phyloP scores from a whole-genome alignment of 2,329 filamentous ascomycete species.

The Aspergillus calidoustus region DNA sequence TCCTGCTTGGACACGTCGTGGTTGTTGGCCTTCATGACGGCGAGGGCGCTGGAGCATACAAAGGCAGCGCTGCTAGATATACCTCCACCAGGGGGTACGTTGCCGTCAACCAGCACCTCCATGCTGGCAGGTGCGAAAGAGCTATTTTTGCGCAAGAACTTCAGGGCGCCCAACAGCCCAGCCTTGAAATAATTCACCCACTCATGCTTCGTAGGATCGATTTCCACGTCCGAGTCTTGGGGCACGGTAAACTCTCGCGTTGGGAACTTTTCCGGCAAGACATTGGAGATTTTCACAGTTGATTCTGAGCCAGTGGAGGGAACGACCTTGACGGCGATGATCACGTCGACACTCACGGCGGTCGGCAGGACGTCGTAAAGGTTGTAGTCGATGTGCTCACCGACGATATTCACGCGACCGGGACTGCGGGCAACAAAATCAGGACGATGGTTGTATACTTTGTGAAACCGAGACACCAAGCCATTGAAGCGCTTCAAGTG shows the following conservation, averaged over 20 bases:
- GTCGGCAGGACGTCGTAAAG: conserved; percentile 95
- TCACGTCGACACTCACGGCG: conserved; percentile 88
- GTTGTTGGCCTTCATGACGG: conserved; percentile 85
- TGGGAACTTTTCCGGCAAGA: conserved; percentile 75
- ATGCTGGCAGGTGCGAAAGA: conserved; percentile 74
- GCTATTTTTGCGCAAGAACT: conserved; percentile 67
- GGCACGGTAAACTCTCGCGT: conserved; percentile 75
- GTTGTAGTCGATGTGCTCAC: conserved; percentile 98
- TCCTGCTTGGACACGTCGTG: conserved; percentile 87
- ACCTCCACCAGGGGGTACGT: conserved; percentile 88
- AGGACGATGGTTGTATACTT: conserved; percentile 70
- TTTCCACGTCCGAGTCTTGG: conserved; percentile 66
- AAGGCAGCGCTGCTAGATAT: conserved; percentile 94
- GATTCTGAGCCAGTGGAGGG: conserved; percentile 50
- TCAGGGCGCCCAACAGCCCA: conserved; percentile 79
- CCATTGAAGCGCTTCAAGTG: conserved; percentile 77
- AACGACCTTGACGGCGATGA: conserved; percentile 74
- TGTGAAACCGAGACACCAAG: conserved; percentile 72
- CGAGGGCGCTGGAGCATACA: conserved; percentile 85
- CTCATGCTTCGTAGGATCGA: conserved; percentile 83
- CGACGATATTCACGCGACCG: conserved; percentile 96
- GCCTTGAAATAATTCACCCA: conserved; percentile 99
- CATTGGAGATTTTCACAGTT: conserved; percentile 79
- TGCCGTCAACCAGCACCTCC: conserved; percentile 88
- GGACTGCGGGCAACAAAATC: conserved; percentile 88